Base-by-base conservation (phyloP, 495 filamentous ascomycete genomes). In the Neohortaea acidophila region DNA sequence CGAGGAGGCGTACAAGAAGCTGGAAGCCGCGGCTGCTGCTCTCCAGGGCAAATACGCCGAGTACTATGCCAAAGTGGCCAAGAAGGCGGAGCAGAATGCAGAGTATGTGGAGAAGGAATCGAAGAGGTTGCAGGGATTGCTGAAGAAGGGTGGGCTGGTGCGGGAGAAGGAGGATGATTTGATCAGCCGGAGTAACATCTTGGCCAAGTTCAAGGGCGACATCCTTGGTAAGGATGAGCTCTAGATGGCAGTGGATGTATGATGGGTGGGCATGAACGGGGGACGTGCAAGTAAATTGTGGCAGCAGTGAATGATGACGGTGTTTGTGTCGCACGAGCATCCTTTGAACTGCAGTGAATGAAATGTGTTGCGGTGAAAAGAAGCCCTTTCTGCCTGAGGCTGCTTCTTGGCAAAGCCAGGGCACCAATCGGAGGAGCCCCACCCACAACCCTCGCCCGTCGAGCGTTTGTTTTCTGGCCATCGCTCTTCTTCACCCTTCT, bases 31-130 rank as follows among this genome's bases (percentile, higher is more conserved):
- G 13, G 79, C 75, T 21, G 65, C 67, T 53, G 64, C 57, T 31
- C 58, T 86, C 18, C 72, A 76, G 62, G 74, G 84, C 48, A 81
- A 81, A 67, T 91, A 84, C 57, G 82, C 81, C n/a, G 65, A 79
- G 59, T 96, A 96, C 71, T 97, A 97, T 56, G 63, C 89, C 55
- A 81, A 81, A 53, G 91, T 92, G 22, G 72, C 87, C 21, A 69
- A 79, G 48, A 97, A 94, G 74, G 58, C 92, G 27, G 61, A 59
- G 54, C 64, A 78, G 61, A 87, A 77, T 56, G 63, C 75, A 42
- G 75, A 67, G 18, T 94, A 86, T 54, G 82, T 74, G 18, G 63
- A 70, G 48, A 96, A 94, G 74, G 89, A 97, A 70, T 60, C 86
- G 24, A 67, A 70, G 44, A 73, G 89, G 33, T 61, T 97, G 47